Base-by-base conservation (phyloP, 1,284 basidiomycete species). In the Fomitopsis betulina region DNA sequence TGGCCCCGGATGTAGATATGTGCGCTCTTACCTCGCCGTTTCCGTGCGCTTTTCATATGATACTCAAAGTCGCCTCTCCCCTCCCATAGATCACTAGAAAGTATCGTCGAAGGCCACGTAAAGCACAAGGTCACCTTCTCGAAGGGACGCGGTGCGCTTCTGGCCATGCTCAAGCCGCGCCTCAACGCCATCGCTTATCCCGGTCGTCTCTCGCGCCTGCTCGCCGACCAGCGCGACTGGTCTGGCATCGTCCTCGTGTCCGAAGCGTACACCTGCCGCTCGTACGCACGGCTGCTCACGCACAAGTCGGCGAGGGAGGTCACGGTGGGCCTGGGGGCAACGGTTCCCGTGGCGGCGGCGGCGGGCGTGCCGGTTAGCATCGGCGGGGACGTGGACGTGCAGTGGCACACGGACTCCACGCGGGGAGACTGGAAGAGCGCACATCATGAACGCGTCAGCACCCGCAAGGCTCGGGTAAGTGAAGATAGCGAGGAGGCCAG, bases 231-330 rank as follows among this genome's bases (percentile, higher is more conserved):
- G 15, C 33, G 33, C 30, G 54, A 56, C 19, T 56, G 42, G 54
- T 6, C 13, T 8, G 54, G 37, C 40, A 33, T 33, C 6, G 54
- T 56, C 33, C 21, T 56, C 54, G 43, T 56, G 23, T 56, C 54
- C 33, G 54, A 56, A 30, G 54, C 37, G 4, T 56, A 56, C 45
- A 50, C 54, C 12, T 56, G 54, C 43, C 43, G 33, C n/a, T 56
- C 54, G n/a, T 56, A 56, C 43, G 54, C 54, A 2, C 54, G 54
- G 8, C 43, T 56, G 23, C 54, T 56, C 45, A 47, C 54, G 1
- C 21, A 27, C 10, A 23, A 49, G 25, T 8, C 32, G 7, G 13
- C 42, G 32, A 35, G 19, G n/a, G 54, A 56, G 23, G 45, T 56
- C 12, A 33, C 40, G 19, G 33, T 56, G 15, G 43, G 54, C 32